These are phyloP conservation scores for Atalantia buxifolia DNA, from an alignment of 345 rosid genomes.

Conservation along the genomic window DNA sequence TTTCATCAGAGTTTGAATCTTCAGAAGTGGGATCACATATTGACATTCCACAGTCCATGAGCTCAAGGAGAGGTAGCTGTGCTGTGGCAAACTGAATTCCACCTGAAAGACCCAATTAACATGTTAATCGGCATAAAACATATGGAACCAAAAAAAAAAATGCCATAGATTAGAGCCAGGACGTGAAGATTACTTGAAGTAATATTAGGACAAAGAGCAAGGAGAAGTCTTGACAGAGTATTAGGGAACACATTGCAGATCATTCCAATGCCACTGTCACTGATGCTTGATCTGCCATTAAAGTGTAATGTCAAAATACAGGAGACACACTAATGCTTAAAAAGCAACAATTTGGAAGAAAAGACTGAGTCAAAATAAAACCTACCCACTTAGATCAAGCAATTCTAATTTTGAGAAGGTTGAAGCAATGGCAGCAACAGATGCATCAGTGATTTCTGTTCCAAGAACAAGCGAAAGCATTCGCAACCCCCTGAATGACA, in stretches of 20 bases:
- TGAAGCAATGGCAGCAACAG: slow-evolving; percentile 89
- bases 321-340: not conserved
- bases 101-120: slow-evolving; percentile 41
- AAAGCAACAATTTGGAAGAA: not conserved
- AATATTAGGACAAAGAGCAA: slow-evolving; percentile 95
- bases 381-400: slow-evolving; percentile 99
- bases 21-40: slow-evolving; percentile 61
- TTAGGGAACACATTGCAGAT: slow-evolving; percentile 87
- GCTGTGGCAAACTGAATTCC: slow-evolving; percentile 98
- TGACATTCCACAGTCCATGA: slow-evolving; percentile 98
- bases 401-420: slow-evolving; percentile 71
- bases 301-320: slow-evolving; percentile 7
- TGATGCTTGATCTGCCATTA: slow-evolving; percentile 79
- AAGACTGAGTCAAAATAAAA: slow-evolving; percentile 16
- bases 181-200: slow-evolving; percentile 74
- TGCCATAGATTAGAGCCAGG: slow-evolving; percentile 7
- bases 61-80: slow-evolving; percentile 88
- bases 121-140: not conserved
- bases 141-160: too few relatives aligned
- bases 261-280: slow-evolving; percentile 97
- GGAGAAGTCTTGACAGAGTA: slow-evolving; percentile 75
- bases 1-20: slow-evolving; percentile 34
- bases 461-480: slow-evolving; percentile 98
- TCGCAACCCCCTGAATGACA: slow-evolving; percentile 57
- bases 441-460: slow-evolving; percentile 82